Percentiles rank a stretch among this genome's conserved stretches.
phyloP scores from a whole-genome alignment of 164 flowering plant species.

The Saururus chinensis region DNA sequence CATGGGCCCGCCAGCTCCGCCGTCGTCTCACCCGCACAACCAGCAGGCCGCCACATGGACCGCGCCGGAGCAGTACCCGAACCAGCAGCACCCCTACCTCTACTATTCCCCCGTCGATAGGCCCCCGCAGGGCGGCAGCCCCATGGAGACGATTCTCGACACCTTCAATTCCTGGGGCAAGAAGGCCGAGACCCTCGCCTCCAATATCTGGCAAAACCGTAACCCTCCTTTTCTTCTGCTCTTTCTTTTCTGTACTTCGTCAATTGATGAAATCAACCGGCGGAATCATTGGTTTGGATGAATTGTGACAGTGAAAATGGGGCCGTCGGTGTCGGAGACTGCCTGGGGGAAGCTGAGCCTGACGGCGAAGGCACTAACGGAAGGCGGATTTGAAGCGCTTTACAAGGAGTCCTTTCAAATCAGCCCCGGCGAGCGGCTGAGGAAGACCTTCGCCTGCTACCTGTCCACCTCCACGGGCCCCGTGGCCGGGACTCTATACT shows the following conservation, averaged over 20 bases:
- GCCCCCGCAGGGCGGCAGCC: constrained; percentile 21
- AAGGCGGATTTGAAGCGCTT: constrained; percentile 52
- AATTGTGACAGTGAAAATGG: constrained; percentile 37
- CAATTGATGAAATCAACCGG: no score
- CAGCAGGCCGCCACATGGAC: constrained; percentile 56
- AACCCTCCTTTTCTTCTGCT: constrained; percentile 1
- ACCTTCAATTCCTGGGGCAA: constrained; percentile 30
- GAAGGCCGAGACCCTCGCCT: constrained; percentile 32
- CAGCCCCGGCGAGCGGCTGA: constrained; percentile 37
- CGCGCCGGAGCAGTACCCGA: constrained; percentile 11
- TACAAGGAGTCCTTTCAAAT: constrained; percentile 39
- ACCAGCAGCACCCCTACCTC: constrained; percentile 29
- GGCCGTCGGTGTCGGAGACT: constrained; percentile 37
- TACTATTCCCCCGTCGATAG: constrained; percentile 23
- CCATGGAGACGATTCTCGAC: constrained; percentile 29
- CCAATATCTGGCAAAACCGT: constrained; percentile 42
- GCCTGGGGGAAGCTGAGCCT: constrained; percentile 56
- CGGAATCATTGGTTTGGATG: background rate
- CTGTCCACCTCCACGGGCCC: constrained; percentile 59
- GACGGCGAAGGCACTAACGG: constrained; percentile 39
- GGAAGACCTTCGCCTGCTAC: constrained; percentile 60
- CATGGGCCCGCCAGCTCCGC: constrained; percentile 63
- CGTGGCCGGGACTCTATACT: constrained; percentile 58
- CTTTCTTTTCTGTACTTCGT: background rate
- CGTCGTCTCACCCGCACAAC: constrained; percentile 58